Conservation (phyloP, 129 eudicot species). For the Deinandra increscens region DNA sequence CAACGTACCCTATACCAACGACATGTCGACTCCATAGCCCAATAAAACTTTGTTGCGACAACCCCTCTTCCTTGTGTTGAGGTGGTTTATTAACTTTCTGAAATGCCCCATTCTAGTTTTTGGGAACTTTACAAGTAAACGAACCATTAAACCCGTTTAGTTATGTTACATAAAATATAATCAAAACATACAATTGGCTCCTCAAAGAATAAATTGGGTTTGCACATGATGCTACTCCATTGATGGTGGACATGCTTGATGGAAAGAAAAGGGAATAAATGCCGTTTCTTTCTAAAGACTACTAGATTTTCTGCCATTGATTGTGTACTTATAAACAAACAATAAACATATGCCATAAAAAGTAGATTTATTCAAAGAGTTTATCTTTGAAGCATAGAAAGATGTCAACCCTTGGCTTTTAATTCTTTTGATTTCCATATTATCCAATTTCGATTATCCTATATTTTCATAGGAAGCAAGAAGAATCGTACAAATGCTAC, state of each 20-base stretch:
- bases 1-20: no score
- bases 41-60: no score
- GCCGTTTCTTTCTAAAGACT: conserved; percentile 12
- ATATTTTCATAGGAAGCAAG: conserved; percentile 20
- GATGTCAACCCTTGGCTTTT: conserved; percentile 30
- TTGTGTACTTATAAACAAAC: conserved; percentile 24
- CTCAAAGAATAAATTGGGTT: conserved; percentile 17
- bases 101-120: no score
- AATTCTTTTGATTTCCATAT: not conserved
- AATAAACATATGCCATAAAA: conserved; percentile 22
- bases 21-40: no score
- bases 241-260: conserved; percentile 30
- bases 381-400: conserved; percentile 4
- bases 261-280: conserved; percentile 17
- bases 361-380: conserved; percentile 10
- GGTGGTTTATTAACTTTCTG: no score
- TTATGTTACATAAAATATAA: not conserved
- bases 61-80: no score
- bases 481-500: conserved; percentile 5
- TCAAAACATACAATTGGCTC: conserved; percentile 7
- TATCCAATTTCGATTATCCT: not conserved
- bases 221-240: conserved; percentile 19
- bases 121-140: no score
- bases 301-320: conserved; percentile 32
- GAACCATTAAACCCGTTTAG: not conserved